A percentile compares a stretch with the other conserved stretches of the same genome.
These are phyloP conservation scores for Taphrina populina DNA, from an alignment of 1,139 yeast genomes.

Conservation along the genomic window DNA sequence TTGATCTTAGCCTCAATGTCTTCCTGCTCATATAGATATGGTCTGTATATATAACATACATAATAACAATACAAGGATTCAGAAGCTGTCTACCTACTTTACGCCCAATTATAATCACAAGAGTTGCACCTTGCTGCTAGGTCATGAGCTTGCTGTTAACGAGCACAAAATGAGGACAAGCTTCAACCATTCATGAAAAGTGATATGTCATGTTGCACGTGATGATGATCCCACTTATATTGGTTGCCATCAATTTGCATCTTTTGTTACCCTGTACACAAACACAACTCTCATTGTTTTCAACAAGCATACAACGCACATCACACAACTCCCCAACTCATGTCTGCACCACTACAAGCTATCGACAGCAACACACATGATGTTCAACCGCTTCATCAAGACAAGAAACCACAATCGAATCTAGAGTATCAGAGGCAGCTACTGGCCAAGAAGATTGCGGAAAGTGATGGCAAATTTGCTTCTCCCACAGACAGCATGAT, in stretches of 20 bases:
- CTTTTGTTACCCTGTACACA: neutral
- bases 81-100: no score
- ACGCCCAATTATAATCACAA: no score
- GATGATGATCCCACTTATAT: no score
- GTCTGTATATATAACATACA: no score
- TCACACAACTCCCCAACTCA: neutral
- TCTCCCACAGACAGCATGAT: slow-evolving; percentile 60
- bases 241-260: slow-evolving; percentile 12
- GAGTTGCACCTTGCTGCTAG: no score
- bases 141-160: no score
- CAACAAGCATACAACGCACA: neutral
- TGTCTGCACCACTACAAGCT: slow-evolving; percentile 17
- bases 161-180: no score
- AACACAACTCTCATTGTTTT: neutral
- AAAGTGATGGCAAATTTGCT: slow-evolving; percentile 43
- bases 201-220: no score
- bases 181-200: no score
- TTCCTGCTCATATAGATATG: no score
- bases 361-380: slow-evolving; percentile 4
- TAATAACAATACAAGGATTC: no score
- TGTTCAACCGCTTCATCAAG: slow-evolving; percentile 37
- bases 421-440: slow-evolving; percentile 35
- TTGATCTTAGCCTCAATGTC: no score
- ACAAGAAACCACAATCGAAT: slow-evolving; percentile 31
- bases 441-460: slow-evolving; percentile 27